These are phyloP conservation scores for Westerdykella ornata DNA, from an alignment of 2,329 filamentous ascomycete genomes.

Conservation along the genomic window DNA sequence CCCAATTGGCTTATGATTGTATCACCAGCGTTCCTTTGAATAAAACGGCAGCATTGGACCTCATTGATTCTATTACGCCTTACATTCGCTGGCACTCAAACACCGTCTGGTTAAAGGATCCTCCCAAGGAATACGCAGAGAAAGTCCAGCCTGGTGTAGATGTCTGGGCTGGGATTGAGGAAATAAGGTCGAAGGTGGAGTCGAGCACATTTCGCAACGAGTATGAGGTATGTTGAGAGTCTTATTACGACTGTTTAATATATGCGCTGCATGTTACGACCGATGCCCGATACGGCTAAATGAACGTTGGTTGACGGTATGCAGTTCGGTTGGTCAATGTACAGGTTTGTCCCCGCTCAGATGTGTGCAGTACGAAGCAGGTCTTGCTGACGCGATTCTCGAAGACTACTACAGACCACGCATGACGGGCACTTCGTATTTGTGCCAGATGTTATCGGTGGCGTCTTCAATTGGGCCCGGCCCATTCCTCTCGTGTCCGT, in stretches of 20 bases:
- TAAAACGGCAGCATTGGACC: conserved; percentile 34
- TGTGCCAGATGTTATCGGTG: conserved; percentile 48
- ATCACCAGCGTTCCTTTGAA: conserved; percentile 44
- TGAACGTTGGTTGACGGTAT: conserved; percentile 5
- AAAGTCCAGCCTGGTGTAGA: conserved; percentile 42
- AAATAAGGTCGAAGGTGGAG: conserved; percentile 37
- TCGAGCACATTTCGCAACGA: conserved; percentile 36
- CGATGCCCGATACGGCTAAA: not conserved
- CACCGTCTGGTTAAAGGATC: conserved; percentile 41
- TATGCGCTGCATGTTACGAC: not conserved
- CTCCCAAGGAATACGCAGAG: conserved; percentile 41
- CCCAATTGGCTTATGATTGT: conserved; percentile 42
- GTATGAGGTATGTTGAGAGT: conserved; percentile 27
- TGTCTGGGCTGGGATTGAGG: conserved; percentile 35
- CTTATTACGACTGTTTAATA: too few species aligned
- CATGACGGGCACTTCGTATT: conserved; percentile 62
- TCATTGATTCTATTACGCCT: conserved; percentile 41
- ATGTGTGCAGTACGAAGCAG: not conserved
- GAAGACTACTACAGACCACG: conserved; percentile 40
- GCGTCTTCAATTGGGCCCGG: conserved; percentile 47
- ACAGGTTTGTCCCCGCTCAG: conserved; percentile 4
- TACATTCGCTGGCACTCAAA: conserved; percentile 45
- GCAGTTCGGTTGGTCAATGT: conserved; percentile 31
- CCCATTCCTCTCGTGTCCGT: conserved; percentile 52
- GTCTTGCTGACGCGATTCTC: conserved; percentile 37